A percentile compares a stretch with the other conserved stretches of the same genome.
Conservation (phyloP, 805 yeast species). For the Candida endomychidarum region DNA sequence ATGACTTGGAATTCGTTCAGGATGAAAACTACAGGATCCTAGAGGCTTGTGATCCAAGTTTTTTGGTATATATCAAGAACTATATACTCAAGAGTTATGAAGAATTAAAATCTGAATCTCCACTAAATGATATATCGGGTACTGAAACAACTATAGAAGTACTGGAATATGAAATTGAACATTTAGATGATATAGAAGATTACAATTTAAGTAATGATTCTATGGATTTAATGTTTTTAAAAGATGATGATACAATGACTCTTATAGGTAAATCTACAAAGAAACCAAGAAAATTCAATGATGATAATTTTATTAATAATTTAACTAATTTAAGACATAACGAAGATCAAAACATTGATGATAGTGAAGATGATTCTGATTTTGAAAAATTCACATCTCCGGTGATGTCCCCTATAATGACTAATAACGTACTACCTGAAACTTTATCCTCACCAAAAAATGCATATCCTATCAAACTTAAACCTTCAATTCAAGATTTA, state of each 20-base stretch:
- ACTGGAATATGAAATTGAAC: conserved; percentile 13
- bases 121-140: conserved; percentile 14
- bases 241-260: conserved; percentile 16
- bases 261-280: conserved; percentile 5
- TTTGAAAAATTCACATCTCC: not conserved
- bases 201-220: not conserved
- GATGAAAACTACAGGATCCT: conserved; percentile 32
- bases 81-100: conserved; percentile 22
- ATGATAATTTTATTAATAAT: conserved; percentile 22
- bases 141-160: conserved; percentile 21
- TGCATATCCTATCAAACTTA: conserved; percentile 8
- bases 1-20: conserved; percentile 22
- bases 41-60: conserved; percentile 25
- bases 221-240: conserved; percentile 8
- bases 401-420: not conserved
- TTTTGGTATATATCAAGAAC: conserved; percentile 24
- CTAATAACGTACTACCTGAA: not conserved
- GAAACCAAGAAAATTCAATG: conserved; percentile 3
- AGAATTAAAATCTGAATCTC: conserved; percentile 1
- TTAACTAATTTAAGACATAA: conserved; percentile 31
- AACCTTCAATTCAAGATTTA: conserved; percentile 13
- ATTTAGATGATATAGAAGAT: conserved; percentile 6
- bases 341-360: conserved; percentile 17
- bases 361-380: conserved; percentile 3
- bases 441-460: not conserved